These are phyloP conservation scores for Kwoniella heveanensis DNA, from an alignment of 768 basidiomycete genomes.

Conservation along the genomic window DNA sequence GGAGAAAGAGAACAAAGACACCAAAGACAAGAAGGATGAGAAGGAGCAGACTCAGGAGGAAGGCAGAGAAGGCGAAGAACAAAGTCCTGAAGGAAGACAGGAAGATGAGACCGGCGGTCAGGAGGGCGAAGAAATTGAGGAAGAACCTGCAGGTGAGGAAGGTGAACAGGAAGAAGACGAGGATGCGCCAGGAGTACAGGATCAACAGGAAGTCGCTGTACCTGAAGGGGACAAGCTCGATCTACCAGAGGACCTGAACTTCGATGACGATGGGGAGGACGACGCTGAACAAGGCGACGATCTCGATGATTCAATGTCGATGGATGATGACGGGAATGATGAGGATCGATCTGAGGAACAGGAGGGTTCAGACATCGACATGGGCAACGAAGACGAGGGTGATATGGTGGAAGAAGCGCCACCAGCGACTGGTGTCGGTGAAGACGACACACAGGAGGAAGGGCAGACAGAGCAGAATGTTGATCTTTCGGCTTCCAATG, in stretches of 20 bases:
- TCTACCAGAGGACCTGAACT: constrained; percentile 68
- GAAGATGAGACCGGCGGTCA: constrained; percentile 37
- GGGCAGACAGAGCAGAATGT: constrained; percentile 41
- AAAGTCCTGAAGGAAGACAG: constrained; percentile 37
- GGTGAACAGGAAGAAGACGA: constrained; percentile 60
- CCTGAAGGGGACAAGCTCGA: constrained; percentile 81
- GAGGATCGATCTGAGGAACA: constrained; percentile 49
- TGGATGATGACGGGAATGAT: constrained; percentile 48
- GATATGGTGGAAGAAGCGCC: constrained; percentile 44
- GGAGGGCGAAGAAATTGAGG: constrained; percentile 33
- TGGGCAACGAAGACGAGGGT: constrained; percentile 43
- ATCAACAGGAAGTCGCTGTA: constrained; percentile 72
- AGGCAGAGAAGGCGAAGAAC: constrained; percentile 31
- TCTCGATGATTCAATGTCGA: constrained; percentile 52
- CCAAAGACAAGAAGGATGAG: constrained; percentile 56
- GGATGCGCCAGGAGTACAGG: constrained; percentile 50
- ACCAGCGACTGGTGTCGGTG: constrained; percentile 43
- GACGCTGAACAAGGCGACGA: constrained; percentile 41
- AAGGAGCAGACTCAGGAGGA: constrained; percentile 38
- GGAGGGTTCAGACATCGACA: constrained; percentile 33
- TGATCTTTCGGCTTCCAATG: constrained; percentile 46
- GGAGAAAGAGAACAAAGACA: constrained; percentile 62
- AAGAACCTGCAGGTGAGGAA: constrained; percentile 52
- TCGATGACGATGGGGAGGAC: constrained; percentile 42
- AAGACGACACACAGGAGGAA: constrained; percentile 50